Conservation (phyloP, 2,329 filamentous ascomycete genomes). For the Byssoonygena ceratinophila region DNA sequence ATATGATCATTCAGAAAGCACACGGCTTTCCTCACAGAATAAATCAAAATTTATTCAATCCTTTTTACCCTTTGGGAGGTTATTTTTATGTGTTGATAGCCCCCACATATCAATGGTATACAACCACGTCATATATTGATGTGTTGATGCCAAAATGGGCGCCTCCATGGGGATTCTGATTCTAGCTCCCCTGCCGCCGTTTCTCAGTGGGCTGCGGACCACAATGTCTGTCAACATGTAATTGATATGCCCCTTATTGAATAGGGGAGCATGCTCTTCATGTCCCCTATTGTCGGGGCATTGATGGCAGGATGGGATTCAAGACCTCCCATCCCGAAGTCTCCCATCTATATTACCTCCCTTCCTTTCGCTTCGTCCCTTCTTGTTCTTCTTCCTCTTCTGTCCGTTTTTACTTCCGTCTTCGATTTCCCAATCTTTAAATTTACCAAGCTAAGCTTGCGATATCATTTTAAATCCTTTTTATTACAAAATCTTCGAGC, state of each 20-base stretch:
- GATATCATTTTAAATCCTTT: not conserved
- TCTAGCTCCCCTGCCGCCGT: not conserved
- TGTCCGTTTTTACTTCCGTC: not conserved
- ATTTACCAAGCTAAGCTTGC: too few species aligned
- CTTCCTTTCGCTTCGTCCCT: not conserved
- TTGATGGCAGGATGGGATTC: not conserved
- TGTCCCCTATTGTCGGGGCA: slow-evolving; percentile 29
- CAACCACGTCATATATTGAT: slow-evolving; percentile 1
- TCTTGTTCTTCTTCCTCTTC: not conserved
- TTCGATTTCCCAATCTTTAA: not conserved
- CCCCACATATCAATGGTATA: slow-evolving; percentile 5
- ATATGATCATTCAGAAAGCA: too few species aligned
- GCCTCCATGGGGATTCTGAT: not conserved
- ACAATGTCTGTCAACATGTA: not conserved
- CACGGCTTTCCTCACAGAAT: too few species aligned
- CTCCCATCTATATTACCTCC: too few species aligned
- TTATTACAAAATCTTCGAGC: not conserved
- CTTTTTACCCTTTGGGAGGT: not conserved
- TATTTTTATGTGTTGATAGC: not conserved
- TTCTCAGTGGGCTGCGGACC: not conserved
- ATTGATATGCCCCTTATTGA: not conserved
- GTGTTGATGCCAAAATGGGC: not conserved
- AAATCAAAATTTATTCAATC: not conserved
- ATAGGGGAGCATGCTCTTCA: slow-evolving; percentile 10
- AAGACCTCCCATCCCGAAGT: not conserved